Base-by-base conservation (phyloP, 345 rosid species). In the Streptanthus diversifolius region DNA sequence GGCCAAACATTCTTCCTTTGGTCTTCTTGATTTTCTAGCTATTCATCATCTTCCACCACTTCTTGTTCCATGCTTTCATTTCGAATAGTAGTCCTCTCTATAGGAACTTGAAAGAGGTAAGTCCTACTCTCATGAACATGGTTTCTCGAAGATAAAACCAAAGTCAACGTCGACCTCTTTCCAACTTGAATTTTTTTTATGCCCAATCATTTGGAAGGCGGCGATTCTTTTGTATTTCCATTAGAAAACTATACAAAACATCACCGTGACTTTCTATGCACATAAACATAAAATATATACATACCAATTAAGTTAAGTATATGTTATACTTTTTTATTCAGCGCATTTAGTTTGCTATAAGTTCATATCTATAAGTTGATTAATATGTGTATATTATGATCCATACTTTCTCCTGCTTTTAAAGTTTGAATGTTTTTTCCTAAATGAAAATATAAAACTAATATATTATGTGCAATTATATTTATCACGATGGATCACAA, bases 201-300 rank as follows among this genome's bases (percentile, higher is more conserved):
- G 22, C 5, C 21, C 73, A 75, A 75, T 75, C 57, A 75, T 75
- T 75, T 68, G 58, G 27, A 61, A 60, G 74, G 69, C 73, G 67
- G 68, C 62, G 68, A 58, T 40, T 58, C 47, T 67, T 41, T 72
- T 63, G 44, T 72, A 25, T 36, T 71, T 55, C 40, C 71, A 55
- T 55, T 47, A 25, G 39, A 59, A 59, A 57, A 48, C 18, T 56
- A 39, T 29, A 10, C 45, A 58, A 48, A 74, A 66, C 55, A 49
- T 35, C 71, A 65, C 60, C 60, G 24, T 58, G 60, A 57, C 59
- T 73, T 56, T 62, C 19, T 60, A 58, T 40, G 24, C 40, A 59
- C 21, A 59, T 52, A 29, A 33, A 65, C 40, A 35, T 25, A 12
- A 17, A 27, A 48, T 18, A 32, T 36, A 7, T 73, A 35, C 7